These are phyloP conservation scores for Solanum hybrid DNA, from an alignment of 305 asterid genomes.

Conservation along the genomic window DNA sequence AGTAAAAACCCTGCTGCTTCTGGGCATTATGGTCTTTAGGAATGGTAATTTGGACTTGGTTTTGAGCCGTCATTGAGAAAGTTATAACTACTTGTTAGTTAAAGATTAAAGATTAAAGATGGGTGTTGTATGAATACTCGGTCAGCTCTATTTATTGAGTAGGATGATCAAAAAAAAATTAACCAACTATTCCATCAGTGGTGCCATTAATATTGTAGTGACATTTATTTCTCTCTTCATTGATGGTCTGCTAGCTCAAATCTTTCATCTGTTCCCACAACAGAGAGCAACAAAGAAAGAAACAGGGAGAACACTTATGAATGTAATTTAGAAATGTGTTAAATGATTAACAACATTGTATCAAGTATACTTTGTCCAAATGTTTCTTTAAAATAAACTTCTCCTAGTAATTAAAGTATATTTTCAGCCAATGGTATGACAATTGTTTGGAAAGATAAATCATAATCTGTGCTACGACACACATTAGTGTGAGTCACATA, in stretches of 20 bases:
- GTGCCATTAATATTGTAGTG: neutral
- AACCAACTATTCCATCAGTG: neutral
- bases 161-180: neutral
- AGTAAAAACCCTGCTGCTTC: neutral
- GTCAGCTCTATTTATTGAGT: neutral
- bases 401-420: too few relatives aligned
- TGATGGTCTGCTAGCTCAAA: neutral
- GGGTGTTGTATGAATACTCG: neutral
- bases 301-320: neutral
- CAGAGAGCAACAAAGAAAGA: neutral
- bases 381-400: too few relatives aligned
- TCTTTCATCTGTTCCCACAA: neutral
- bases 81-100: neutral
- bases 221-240: neutral
- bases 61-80: conserved; percentile 11
- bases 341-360: too few relatives aligned
- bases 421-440: too few relatives aligned
- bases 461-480: too few relatives aligned
- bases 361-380: too few relatives aligned
- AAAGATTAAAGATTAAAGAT: neutral
- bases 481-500: too few relatives aligned
- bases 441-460: too few relatives aligned
- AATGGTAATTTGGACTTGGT: conserved; percentile 10
- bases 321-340: neutral
- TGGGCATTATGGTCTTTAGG: neutral